These are phyloP conservation scores for Coemansia pectinata DNA, from an alignment of 192 early-diverging fungal genomes.

Conservation along the genomic window DNA sequence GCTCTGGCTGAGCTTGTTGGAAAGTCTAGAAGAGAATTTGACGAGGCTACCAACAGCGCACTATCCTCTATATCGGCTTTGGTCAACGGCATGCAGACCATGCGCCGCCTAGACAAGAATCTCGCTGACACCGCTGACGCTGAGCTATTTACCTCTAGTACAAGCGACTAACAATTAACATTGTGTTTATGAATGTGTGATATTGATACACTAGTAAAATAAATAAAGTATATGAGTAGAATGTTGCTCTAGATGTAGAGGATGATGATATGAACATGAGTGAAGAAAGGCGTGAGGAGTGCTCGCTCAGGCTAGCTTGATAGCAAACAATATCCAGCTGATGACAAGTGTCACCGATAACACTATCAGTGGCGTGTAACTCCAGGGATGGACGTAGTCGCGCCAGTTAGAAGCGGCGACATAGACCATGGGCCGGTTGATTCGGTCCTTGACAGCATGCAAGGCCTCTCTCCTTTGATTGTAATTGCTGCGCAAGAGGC, in stretches of 20 bases:
- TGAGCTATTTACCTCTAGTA: not conserved
- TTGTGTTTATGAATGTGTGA: not conserved
- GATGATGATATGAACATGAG: not conserved
- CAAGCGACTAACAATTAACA: not conserved
- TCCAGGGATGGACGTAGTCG: constrained; percentile 36
- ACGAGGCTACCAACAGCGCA: constrained; percentile 13
- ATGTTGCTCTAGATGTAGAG: constrained; percentile 1
- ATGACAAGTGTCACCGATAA: constrained; percentile 27
- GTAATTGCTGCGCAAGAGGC: constrained; percentile 37
- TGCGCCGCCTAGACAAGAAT: constrained; percentile 7
- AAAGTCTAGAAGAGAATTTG: constrained; percentile 15
- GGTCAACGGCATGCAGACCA: constrained; percentile 11
- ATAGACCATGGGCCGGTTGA: constrained; percentile 35
- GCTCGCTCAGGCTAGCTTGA: constrained; percentile 37
- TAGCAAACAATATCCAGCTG: constrained; percentile 53
- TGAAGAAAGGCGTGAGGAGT: not conserved
- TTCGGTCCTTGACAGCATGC: constrained; percentile 36
- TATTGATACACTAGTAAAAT: not conserved
- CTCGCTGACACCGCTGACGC: not conserved
- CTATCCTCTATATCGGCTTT: constrained; percentile 18
- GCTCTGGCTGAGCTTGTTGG: constrained; percentile 11
- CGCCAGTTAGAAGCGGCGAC: constrained; percentile 47
- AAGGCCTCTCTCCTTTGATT: constrained; percentile 21
- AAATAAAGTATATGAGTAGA: not conserved
- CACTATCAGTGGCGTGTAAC: constrained; percentile 38